Base-by-base conservation (phyloP, 225 moss, liverwort and hornwort species). In the Sphagnum tenellum region DNA sequence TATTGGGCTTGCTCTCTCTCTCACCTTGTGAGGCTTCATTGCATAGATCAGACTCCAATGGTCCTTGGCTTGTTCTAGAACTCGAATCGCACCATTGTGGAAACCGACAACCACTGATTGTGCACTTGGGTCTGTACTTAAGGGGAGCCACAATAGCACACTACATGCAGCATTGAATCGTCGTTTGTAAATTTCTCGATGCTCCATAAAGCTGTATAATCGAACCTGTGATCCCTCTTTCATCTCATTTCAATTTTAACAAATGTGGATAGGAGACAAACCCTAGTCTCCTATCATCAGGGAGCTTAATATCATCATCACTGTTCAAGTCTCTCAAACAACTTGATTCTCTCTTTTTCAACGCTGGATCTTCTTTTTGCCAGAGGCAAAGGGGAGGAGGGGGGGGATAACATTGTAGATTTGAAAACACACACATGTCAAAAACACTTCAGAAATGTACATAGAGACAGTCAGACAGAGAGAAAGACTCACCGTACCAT, bases 1-100 rank as follows among this genome's bases (percentile, higher is more conserved):
- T 29, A 29, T 1, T 29, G 29, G 29, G 29, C 29, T 29, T 29
- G 29, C 29, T 29, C 29, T 29, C 29, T 53, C 49, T 73, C 71
- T 73, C 62, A 95, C 95, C 77, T 87, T 98, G 71, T 98, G 96
- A 70, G 96, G 92, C 58, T 92, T 98, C 63, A 81, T 70, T 14
- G 85, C 96, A 66, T 78, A 76, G 66, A 76, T 71, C 5, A 98
- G 81, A 10, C 73, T 81, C 96, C 92, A 98, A 45, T 82, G 76
- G 61, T 83, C 83, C 57, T 74, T 77, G 47, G 77, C 67, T 59
- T 74, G 71, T 13, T 75, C 72, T 67, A 98, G 66, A 47, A 98
- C 65, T 66, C 96, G 81, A 59, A 98, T 72, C 9, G 87, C 83
- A 14, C 96, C 96, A 67, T 98, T 89, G 12, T 52, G 70, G 67